Evolutionary conservation across 176 grass and related monocot genomes (phyloP).

Genomic region (Saccharum spontaneum): DNA sequence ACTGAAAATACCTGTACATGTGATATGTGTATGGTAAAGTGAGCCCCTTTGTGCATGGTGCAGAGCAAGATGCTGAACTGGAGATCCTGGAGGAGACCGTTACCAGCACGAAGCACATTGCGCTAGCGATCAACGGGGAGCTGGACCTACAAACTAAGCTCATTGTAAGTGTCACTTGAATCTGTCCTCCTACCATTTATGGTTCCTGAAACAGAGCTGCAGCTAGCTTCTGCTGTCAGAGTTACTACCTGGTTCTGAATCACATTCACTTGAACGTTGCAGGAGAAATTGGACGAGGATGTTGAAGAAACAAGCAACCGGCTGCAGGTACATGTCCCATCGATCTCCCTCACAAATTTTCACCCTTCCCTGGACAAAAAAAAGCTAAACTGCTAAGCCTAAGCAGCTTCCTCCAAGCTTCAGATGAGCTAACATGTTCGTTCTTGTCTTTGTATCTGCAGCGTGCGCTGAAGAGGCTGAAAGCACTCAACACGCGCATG

Average conservation of each 20-base stretch:
- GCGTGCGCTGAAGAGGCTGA: slow-evolving; percentile 55
- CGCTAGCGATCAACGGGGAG: slow-evolving; percentile 75
- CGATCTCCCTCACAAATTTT: neutral
- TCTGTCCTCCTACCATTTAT: too few relatives aligned
- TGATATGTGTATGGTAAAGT: neutral
- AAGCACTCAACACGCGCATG: slow-evolving; percentile 46
- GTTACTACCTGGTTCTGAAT: neutral
- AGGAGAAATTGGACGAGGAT: slow-evolving; percentile 64
- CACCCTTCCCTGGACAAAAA: neutral
- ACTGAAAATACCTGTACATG: neutral
- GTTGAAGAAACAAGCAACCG: slow-evolving; percentile 52
- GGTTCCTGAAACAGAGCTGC: neutral
- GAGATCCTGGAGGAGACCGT: slow-evolving; percentile 58
- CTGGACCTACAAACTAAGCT: slow-evolving; percentile 69
- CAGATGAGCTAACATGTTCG: neutral
- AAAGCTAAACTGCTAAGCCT: neutral
- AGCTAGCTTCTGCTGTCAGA: neutral
- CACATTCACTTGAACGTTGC: slow-evolving; percentile 19
- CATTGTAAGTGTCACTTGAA: slow-evolving; percentile 49
- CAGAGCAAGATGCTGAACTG: slow-evolving; percentile 72
- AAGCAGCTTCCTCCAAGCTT: neutral
- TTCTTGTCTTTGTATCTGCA: slow-evolving; percentile 21
- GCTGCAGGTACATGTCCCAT: slow-evolving; percentile 46
- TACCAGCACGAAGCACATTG: slow-evolving; percentile 72
- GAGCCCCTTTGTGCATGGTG: neutral